Evolutionary conservation across 1,284 basidiomycete genomes (phyloP).

Genomic region (Anthracocystis walkeri): DNA sequence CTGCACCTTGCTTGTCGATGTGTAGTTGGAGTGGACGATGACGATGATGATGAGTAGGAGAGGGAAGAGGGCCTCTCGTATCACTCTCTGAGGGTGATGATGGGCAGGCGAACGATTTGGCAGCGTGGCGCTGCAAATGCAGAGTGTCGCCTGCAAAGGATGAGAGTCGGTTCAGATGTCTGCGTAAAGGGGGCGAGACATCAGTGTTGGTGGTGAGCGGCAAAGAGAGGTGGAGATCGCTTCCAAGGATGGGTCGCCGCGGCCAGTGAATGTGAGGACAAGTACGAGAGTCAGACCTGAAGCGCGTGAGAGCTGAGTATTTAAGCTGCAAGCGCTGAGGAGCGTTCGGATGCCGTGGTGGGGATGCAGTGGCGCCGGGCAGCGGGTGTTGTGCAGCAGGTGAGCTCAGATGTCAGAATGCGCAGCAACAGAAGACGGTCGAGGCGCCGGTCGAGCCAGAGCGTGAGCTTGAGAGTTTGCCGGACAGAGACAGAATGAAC

Average conservation of each 20-base stretch:
- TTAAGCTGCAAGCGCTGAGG: neutral
- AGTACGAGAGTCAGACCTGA: neutral
- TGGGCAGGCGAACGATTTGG: neutral
- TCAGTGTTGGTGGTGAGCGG: conserved; percentile 12
- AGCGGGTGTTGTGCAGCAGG: neutral
- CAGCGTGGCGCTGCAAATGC: conserved; percentile 4
- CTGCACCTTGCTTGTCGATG: neutral
- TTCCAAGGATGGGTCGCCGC: neutral
- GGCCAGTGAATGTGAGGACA: neutral
- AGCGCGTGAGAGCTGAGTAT: neutral
- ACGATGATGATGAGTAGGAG: neutral
- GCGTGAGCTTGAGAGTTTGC: neutral
- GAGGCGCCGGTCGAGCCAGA: neutral
- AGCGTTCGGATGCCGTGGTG: neutral
- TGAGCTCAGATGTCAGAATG: neutral
- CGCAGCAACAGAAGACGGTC: neutral
- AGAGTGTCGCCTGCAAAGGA: neutral
- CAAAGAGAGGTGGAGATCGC: neutral
- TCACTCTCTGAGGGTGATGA: neutral
- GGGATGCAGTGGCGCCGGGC: neutral
- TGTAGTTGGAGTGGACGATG: neutral
- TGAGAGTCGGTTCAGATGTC: conserved; percentile 7
- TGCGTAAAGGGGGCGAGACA: conserved; percentile 10
- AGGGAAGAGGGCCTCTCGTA: neutral
- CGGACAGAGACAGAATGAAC: neutral